A percentile compares a stretch with the other conserved stretches of the same genome.
Conservation (phyloP, 1,284 basidiomycete genomes). For the Leccinum huronense region DNA sequence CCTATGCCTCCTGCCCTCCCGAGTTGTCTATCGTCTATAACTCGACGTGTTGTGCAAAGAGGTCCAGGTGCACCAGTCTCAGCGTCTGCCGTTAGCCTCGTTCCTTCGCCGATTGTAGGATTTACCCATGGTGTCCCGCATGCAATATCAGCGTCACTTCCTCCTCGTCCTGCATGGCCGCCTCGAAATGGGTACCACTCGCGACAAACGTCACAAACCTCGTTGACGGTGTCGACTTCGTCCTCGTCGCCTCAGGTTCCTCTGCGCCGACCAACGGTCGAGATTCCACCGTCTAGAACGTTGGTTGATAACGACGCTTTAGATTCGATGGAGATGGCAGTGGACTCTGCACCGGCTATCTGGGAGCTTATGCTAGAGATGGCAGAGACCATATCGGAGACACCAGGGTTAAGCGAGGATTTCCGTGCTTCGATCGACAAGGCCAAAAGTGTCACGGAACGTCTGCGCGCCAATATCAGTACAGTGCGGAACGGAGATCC, state of each 20-base stretch:
- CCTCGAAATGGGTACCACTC: conserved; percentile 42
- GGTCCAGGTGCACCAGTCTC: conserved; percentile 32
- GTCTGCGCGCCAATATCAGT: conserved; percentile 53
- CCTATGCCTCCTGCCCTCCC: conserved; percentile 33
- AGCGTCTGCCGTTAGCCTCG: conserved; percentile 23
- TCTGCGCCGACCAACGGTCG: conserved; percentile 40
- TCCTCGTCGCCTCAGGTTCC: conserved; percentile 41
- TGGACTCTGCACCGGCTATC: conserved; percentile 67
- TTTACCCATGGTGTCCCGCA: conserved; percentile 10
- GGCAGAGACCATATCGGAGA: conserved; percentile 41
- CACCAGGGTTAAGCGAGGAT: conserved; percentile 41
- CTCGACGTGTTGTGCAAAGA: conserved; percentile 50
- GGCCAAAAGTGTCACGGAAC: conserved; percentile 58
- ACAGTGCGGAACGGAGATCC: conserved; percentile 50
- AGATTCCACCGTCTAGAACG: conserved; percentile 50
- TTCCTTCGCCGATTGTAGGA: conserved; percentile 13
- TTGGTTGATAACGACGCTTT: conserved; percentile 69
- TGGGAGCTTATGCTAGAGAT: conserved; percentile 72
- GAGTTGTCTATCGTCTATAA: conserved; percentile 41
- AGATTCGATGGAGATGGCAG: conserved; percentile 63
- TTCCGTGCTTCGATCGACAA: conserved; percentile 50
- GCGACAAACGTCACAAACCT: conserved; percentile 57
- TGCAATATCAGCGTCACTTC: conserved; percentile 20
- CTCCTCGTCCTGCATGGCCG: conserved; percentile 17
- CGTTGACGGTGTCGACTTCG: conserved; percentile 45